phyloP scores from a whole-genome alignment of 1,284 basidiomycete genomes.

The Taiwanofungus camphoratus region DNA sequence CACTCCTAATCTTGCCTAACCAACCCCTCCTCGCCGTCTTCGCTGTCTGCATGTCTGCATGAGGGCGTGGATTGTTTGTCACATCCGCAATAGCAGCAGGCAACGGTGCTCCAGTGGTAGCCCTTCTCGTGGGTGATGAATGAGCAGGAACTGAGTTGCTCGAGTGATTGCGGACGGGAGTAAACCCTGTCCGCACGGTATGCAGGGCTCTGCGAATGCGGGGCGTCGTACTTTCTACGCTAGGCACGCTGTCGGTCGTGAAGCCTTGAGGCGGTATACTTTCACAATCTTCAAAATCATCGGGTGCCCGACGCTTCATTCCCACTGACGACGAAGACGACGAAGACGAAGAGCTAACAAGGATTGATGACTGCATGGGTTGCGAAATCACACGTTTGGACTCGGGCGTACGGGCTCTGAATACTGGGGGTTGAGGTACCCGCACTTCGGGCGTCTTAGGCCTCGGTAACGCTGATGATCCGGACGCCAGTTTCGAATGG shows the following conservation, averaged over 20 bases:
- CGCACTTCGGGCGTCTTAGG: conserved; percentile 51
- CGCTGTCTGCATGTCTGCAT: conserved; percentile 15
- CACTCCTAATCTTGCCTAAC: conserved; percentile 28
- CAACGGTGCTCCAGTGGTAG: conserved; percentile 20
- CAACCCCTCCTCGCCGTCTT: conserved; percentile 24
- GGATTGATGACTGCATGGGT: conserved; percentile 5
- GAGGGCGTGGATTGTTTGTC: conserved; percentile 56
- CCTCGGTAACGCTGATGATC: conserved; percentile 36
- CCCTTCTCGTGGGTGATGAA: conserved; percentile 20
- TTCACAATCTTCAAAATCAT: conserved; percentile 60
- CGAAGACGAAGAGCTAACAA: conserved; percentile 12
- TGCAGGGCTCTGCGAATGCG: conserved; percentile 51
- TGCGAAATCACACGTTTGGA: conserved; percentile 14
- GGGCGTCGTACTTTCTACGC: conserved; percentile 43
- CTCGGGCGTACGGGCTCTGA: conserved; percentile 46
- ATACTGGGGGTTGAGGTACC: conserved; percentile 37
- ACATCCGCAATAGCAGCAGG: conserved; percentile 47
- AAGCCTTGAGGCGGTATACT: conserved; percentile 54
- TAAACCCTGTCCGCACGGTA: conserved; percentile 60
- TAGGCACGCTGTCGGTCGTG: conserved; percentile 42
- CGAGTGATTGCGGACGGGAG: conserved; percentile 52
- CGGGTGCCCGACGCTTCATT: conserved; percentile 66
- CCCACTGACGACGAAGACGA: conserved; percentile 32
- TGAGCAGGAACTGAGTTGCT: conserved; percentile 33
- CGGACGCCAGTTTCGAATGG: conserved; percentile 35